phyloP scores from a whole-genome alignment of 768 basidiomycete species.

The Suillus brevipes region DNA sequence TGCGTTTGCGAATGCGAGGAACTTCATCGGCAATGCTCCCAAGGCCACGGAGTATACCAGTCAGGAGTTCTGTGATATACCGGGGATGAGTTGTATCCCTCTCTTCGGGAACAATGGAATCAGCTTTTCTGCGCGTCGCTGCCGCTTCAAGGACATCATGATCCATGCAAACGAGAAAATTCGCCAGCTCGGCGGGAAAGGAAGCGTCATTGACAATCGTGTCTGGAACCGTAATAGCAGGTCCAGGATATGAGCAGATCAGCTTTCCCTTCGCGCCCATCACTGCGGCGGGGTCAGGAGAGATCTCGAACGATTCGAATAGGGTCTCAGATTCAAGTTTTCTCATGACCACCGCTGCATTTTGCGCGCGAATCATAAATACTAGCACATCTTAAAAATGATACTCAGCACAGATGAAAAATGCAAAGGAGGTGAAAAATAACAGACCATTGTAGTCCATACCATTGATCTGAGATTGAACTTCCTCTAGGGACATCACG shows the following conservation, averaged over 20 bases:
- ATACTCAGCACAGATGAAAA: background rate
- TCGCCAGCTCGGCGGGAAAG: conserved; percentile 37
- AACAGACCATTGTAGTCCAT: conserved; percentile 21
- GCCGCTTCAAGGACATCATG: conserved; percentile 32
- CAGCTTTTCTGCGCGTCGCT: conserved; percentile 38
- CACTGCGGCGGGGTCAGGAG: conserved; percentile 35
- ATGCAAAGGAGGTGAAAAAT: background rate
- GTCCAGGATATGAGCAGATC: conserved; percentile 45
- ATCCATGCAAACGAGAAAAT: conserved; percentile 40
- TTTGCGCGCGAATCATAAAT: conserved; percentile 45
- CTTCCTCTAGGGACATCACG: conserved; percentile 10
- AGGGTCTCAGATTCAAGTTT: conserved; percentile 25
- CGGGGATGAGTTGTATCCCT: conserved; percentile 42
- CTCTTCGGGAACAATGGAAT: conserved; percentile 20
- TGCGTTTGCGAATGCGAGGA: conserved; percentile 40
- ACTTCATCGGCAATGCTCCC: conserved; percentile 29
- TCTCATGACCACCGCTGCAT: conserved; percentile 47
- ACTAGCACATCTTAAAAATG: conserved; percentile 35
- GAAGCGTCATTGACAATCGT: conserved; percentile 23
- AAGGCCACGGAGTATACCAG: conserved; percentile 43
- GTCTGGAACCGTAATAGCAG: conserved; percentile 40
- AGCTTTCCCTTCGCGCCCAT: conserved; percentile 44
- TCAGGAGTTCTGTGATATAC: conserved; percentile 50
- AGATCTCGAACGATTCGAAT: conserved; percentile 50
- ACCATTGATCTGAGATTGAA: conserved; percentile 19